Evolutionary conservation across 2,329 filamentous ascomycete genomes (phyloP).

Genomic region (Alternaria ventricosa): DNA sequence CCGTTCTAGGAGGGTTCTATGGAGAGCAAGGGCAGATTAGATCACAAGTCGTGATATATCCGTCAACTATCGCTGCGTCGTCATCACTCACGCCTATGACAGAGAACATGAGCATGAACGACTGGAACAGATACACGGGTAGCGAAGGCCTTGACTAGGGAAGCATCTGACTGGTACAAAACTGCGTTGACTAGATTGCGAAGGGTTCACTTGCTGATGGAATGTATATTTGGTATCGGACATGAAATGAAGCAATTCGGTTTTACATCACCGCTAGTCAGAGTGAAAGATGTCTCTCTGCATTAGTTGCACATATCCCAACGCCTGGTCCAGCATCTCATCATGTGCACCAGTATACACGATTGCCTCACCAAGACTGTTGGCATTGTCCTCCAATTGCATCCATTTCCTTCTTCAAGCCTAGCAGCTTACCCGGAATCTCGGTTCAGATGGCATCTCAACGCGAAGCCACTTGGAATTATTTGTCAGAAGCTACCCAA

Average conservation of each 20-base stretch:
- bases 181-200: not conserved
- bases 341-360: not conserved
- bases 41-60: not conserved
- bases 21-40: not conserved
- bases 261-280: not conserved
- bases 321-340: not conserved
- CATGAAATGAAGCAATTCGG: not conserved
- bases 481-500: not conserved
- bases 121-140: not conserved
- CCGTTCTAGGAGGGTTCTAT: not conserved
- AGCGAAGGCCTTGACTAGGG: not conserved
- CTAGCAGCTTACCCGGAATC: not conserved
- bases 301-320: not conserved
- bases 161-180: rapidly evolving
- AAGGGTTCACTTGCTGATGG: not conserved
- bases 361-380: not conserved
- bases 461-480: not conserved
- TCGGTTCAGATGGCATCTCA: not conserved
- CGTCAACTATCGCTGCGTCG: not conserved
- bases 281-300: no score
- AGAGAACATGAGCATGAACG: not conserved
- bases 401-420: not conserved
- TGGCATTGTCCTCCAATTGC: not conserved
- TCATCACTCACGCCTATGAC: not conserved
- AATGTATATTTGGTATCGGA: not conserved